Conservation (phyloP, 352 stramenopile genomes). For the Globisporangium heterothallicum region DNA sequence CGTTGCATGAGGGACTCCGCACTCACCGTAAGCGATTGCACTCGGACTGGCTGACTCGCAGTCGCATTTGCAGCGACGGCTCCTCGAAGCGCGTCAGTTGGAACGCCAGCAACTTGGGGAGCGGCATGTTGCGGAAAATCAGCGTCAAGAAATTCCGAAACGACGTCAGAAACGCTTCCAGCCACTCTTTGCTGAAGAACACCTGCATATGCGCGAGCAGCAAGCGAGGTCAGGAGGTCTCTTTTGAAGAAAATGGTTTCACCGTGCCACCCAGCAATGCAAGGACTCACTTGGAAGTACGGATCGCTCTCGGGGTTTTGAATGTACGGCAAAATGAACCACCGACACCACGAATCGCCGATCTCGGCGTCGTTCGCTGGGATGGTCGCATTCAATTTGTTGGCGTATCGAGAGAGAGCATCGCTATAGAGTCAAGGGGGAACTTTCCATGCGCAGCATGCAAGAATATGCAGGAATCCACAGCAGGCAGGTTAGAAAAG, state of each 20-base stretch:
- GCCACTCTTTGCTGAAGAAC: slow-evolving; percentile 71
- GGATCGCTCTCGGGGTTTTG: slow-evolving; percentile 61
- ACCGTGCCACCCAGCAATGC: no score
- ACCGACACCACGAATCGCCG: slow-evolving; percentile 62
- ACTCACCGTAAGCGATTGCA: slow-evolving; percentile 48
- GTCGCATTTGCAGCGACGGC: slow-evolving; percentile 56
- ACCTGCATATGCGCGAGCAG: no score
- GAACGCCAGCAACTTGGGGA: slow-evolving; percentile 74
- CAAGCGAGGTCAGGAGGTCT: no score
- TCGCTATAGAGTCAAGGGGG: slow-evolving; percentile 15
- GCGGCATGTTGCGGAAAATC: slow-evolving; percentile 66
- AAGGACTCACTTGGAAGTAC: slow-evolving; percentile 53
- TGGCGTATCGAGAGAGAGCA: slow-evolving; percentile 26
- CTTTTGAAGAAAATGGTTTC: no score
- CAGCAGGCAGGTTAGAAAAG: slow-evolving; percentile 9
- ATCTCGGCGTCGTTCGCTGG: slow-evolving; percentile 13
- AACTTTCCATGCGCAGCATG: neutral
- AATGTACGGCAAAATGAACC: slow-evolving; percentile 82
- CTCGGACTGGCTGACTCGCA: slow-evolving; percentile 70
- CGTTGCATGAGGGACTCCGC: neutral
- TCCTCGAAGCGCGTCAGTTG: slow-evolving; percentile 67
- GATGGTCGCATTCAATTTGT: slow-evolving; percentile 53
- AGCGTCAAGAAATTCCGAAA: slow-evolving; percentile 77
- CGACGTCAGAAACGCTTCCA: slow-evolving; percentile 63
- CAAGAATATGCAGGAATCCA: slow-evolving; percentile 1